Evolutionary conservation across 2,329 filamentous ascomycete species (phyloP), one percentile per base, ranked within the genome.

Genomic region (Cladosporium halotolerans): DNA sequence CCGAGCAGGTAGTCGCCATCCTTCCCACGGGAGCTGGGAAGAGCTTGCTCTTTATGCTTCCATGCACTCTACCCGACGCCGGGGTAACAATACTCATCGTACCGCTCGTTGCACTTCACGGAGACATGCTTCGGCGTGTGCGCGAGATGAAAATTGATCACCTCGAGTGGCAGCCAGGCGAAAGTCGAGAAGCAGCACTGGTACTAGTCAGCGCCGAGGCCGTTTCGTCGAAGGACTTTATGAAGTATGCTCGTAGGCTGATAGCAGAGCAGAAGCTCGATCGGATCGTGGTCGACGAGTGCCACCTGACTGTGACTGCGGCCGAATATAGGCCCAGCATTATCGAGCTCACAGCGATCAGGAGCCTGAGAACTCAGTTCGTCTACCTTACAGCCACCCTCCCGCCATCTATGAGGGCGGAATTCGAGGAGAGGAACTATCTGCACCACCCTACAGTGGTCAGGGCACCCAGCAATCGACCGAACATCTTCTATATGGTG

Each of bases 21-120:
- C 63, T 67, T 45, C 59, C 43, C 11, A 66, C 52, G 7, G 56
- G 63, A 23, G 60, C 55, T 16, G 57, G 63, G 19, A 23, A 23
- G 19, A 23, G 19, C 19, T 23, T 23, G 19, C 19, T 23, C 19
- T 23, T 23, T 6, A 66, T 65, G 54, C 56, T 66, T 53, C 63
- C 56, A 45, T 58, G 55, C 14, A 60, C 39, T 51, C 46, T 50
- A 19, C 23, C 32, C 13, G 18, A 50, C 36, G 40, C 44, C 9
- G 13, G 45, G 13, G 49, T 39, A 9, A 66, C 49, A 13, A 52
- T 65, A 10, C 56, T 66, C 9, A 55, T 65, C 2, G 57, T 65
- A 9, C 63, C 54, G 49, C 57, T 66, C 41, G 48, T 62, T 13
- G 39, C 53, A 23, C 59, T 66, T 19, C 50, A 49, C 18, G 51